Percentiles rank a stretch among this genome's conserved stretches.
phyloP scores from a whole-genome alignment of 2,329 filamentous ascomycete genomes.

The Neoascochyta sp. region DNA sequence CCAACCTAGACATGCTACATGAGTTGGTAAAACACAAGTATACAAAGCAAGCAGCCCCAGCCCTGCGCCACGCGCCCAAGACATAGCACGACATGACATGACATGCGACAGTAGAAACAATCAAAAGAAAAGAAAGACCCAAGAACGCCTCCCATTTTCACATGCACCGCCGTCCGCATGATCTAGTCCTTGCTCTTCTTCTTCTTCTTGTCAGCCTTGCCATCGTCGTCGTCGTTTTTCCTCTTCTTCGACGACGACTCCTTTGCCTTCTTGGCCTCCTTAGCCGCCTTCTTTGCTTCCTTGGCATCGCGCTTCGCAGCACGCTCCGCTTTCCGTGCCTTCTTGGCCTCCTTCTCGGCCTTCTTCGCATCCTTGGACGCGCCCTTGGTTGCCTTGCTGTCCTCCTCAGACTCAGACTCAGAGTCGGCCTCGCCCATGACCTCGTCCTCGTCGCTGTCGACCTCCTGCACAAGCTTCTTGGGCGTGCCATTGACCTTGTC shows the following conservation, averaged over 20 bases:
- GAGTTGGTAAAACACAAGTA: too few relatives aligned
- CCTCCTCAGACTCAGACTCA: slow-evolving; percentile 35
- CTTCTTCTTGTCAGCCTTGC: slow-evolving; percentile 54
- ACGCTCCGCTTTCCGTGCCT: slow-evolving; percentile 39
- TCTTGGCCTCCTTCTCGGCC: slow-evolving; percentile 45
- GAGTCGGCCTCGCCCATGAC: slow-evolving; percentile 37
- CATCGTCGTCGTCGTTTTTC: slow-evolving; percentile 47
- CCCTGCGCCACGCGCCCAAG: slow-evolving; percentile 15
- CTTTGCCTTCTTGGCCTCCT: slow-evolving; percentile 55
- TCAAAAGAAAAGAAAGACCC: slow-evolving; percentile 11
- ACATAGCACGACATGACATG: slow-evolving; percentile 8
- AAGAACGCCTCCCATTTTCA: slow-evolving; percentile 12
- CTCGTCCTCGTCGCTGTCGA: slow-evolving; percentile 44
- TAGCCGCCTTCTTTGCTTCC: slow-evolving; percentile 51
- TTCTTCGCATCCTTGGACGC: slow-evolving; percentile 41
- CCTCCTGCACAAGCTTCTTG: slow-evolving; percentile 49
- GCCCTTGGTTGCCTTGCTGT: slow-evolving; percentile 29
- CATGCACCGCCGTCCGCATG: slow-evolving; percentile 10
- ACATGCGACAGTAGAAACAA: slow-evolving; percentile 1
- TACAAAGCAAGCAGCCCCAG: slow-evolving; percentile 10
- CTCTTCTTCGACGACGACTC: slow-evolving; percentile 51
- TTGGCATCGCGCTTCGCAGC: slow-evolving; percentile 39
- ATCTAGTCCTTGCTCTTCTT: slow-evolving; percentile 51
- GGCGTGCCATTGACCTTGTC: slow-evolving; percentile 40
- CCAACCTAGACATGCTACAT: slow-evolving; percentile 13